phyloP scores from a whole-genome alignment of 306 rosid genomes.

The Rosa rugosa region DNA sequence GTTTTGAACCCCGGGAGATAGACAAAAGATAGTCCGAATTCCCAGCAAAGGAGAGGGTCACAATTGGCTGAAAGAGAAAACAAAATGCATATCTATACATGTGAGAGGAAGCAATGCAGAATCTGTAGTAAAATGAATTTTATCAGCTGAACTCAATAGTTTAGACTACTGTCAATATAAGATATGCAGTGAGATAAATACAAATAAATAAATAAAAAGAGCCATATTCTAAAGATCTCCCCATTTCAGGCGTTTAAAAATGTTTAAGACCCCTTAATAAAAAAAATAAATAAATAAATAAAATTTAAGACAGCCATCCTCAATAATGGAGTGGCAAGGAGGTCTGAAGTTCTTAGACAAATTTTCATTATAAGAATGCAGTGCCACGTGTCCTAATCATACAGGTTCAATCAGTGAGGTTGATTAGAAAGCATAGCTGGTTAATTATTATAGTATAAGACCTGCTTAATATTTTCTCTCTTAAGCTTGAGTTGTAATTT shows the following conservation, averaged over 20 bases:
- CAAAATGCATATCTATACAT: not conserved
- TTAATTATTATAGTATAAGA: no score
- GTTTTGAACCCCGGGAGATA: conserved; percentile 65
- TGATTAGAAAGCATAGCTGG: no score
- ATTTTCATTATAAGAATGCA: no score
- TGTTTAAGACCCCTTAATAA: no score
- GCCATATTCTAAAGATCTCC: not conserved
- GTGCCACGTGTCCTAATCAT: no score
- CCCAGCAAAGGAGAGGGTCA: conserved; percentile 68
- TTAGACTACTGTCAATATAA: not conserved
- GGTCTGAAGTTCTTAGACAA: not conserved
- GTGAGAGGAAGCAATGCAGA: conserved; percentile 1
- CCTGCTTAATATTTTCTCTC: no score
- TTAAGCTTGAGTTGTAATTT: no score
- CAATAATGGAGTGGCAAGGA: not conserved
- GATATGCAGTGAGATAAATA: not conserved
- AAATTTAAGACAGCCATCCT: not conserved
- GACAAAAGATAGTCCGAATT: conserved; percentile 73
- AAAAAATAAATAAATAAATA: no score
- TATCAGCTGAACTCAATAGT: not conserved
- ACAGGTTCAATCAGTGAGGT: no score
- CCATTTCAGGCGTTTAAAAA: not conserved
- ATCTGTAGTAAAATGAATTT: not conserved
- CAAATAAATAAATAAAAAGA: not conserved
- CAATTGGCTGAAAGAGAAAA: conserved; percentile 57